phyloP scores from a whole-genome alignment of 2,329 filamentous ascomycete species.

The Dactylellina sp. region DNA sequence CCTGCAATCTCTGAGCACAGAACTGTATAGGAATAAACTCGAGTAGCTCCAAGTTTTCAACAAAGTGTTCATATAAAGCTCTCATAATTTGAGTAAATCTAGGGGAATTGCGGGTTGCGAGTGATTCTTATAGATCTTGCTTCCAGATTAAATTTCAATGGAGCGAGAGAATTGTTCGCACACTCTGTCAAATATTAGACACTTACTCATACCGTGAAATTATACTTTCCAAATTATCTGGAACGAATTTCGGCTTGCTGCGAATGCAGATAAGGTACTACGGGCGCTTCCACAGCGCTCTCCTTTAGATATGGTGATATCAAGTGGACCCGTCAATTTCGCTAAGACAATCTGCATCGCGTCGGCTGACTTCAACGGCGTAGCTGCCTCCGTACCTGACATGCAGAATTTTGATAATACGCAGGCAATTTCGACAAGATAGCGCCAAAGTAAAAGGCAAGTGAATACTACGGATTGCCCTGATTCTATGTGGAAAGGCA shows the following conservation, averaged over 20 bases:
- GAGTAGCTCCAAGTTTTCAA: slow-evolving; percentile 48
- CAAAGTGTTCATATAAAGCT: neutral
- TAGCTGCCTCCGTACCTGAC: neutral
- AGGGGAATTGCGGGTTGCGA: neutral
- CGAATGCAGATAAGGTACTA: neutral
- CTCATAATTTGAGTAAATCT: neutral
- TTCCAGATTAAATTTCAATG: too few relatives aligned
- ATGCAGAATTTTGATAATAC: neutral
- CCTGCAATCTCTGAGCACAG: slow-evolving; percentile 77
- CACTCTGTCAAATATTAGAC: too few relatives aligned
- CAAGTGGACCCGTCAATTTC: neutral
- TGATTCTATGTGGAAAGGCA: too few relatives aligned
- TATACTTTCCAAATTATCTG: too few relatives aligned
- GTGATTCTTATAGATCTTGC: neutral
- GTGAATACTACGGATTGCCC: slow-evolving; percentile 1
- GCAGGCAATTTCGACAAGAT: neutral
- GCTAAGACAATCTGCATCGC: neutral
- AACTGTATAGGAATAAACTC: slow-evolving; percentile 81
- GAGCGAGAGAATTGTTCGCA: too few relatives aligned
- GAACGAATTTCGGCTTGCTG: neutral
- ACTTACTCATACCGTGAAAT: neutral
- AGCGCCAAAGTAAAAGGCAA: slow-evolving; percentile 13
- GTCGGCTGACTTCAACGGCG: neutral
- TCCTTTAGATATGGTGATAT: neutral
- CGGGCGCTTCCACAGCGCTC: neutral